Base-by-base conservation (phyloP, 1,284 basidiomycete species). In the Irpex lacteus region DNA sequence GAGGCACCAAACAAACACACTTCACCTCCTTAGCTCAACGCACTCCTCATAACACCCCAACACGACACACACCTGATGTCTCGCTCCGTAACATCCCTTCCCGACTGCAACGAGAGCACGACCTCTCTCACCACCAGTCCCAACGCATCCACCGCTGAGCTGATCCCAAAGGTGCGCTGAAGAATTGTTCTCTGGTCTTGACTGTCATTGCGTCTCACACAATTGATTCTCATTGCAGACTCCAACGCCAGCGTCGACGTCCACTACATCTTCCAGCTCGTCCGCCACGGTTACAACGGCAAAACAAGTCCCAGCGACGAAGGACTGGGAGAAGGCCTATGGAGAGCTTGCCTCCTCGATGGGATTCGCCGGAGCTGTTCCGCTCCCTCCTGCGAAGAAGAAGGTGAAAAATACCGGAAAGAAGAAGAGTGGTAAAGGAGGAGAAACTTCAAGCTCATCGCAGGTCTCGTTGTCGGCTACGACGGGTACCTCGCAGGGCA, bases 291-390 rank as follows among this genome's bases (percentile, higher is more conserved):
- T 44, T 32, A 8, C 21, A 26, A 32, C 47, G 15, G 19, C 18
- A 21, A 38, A 26, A 15, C 59, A 15, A 34, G 40, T 44, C 15
- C 60, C 26, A 8, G 52, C 34, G n/a, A 32, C 47, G 5, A 63
- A 59, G 36, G 65, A 66, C 40, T 66, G 47, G 32, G 65, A 66
- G 56, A 61, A 61, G 6, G 32, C 52, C 1, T 66, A 55, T 38
- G 65, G 53, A 11, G n/a, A 60, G 49, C 26, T 66, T 7, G 59
- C 61, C 13, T 19, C 59, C 21, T 60, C 59, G 2, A 63, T 63
- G 38, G 65, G 65, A 4, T 66, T 66, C 44, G 44, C 49, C 1
- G 62, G 58, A 15, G 62, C 37, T 26, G 65, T 50, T 5, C 65
- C 62, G 5, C 21, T 58, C 3, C 61, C 62, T n/a, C 26, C 40